A percentile compares a stretch with the other conserved stretches of the same genome.
These are phyloP conservation scores for Candida arabinofermentans DNA, from an alignment of 805 yeast species.

Conservation along the genomic window DNA sequence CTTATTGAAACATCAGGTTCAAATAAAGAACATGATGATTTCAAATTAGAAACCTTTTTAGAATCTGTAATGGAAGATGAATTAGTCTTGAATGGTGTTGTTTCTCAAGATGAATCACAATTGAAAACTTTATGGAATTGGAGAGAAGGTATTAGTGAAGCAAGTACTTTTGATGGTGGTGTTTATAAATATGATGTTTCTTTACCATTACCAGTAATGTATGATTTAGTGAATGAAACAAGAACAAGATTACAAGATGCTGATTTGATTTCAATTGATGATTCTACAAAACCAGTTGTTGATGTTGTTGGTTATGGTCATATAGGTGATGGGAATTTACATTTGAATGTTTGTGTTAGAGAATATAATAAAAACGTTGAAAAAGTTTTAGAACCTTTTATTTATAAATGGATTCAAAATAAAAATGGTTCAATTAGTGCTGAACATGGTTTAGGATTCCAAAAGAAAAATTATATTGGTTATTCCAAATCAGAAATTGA, in stretches of 20 bases:
- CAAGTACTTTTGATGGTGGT: slow-evolving; percentile 81
- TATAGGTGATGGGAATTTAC: slow-evolving; percentile 95
- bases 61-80: slow-evolving; percentile 84
- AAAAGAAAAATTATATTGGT: slow-evolving; percentile 84
- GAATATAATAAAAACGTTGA: slow-evolving; percentile 78
- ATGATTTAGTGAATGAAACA: slow-evolving; percentile 78
- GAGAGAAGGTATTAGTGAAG: slow-evolving; percentile 94
- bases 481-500: slow-evolving; percentile 77
- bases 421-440: slow-evolving; percentile 89
- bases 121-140: slow-evolving; percentile 82
- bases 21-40: slow-evolving; percentile 88
- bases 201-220: slow-evolving; percentile 76
- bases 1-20: slow-evolving; percentile 97
- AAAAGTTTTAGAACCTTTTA: slow-evolving; percentile 83
- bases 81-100: slow-evolving; percentile 85
- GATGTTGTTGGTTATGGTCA: slow-evolving; percentile 97
- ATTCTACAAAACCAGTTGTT: slow-evolving; percentile 66
- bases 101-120: slow-evolving; percentile 94
- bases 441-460: slow-evolving; percentile 97
- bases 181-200: slow-evolving; percentile 97
- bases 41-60: slow-evolving; percentile 78
- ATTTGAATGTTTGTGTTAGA: slow-evolving; percentile 88
- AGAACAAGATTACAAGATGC: slow-evolving; percentile 53
- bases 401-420: slow-evolving; percentile 79
- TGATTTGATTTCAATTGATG: slow-evolving; percentile 60